A percentile compares a stretch with the other conserved stretches of the same genome.
These are phyloP conservation scores for Mucuna pruriens DNA, from an alignment of 306 rosid species.

Conservation along the genomic window DNA sequence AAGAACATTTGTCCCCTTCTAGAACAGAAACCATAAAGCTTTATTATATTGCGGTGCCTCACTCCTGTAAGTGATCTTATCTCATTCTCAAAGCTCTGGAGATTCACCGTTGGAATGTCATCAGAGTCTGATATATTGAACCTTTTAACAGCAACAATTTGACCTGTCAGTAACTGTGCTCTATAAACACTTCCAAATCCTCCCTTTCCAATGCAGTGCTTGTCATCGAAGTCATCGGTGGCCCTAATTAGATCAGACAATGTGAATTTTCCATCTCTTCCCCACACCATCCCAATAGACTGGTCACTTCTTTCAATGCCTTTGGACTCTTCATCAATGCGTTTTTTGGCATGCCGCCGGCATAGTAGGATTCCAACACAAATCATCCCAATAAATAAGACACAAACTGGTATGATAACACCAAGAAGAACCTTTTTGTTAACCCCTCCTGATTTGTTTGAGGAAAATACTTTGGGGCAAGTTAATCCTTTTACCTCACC, in stretches of 20 bases:
- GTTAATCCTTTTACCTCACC: conserved; percentile 49
- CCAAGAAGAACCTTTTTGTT: conserved; percentile 52
- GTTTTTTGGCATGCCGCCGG: background rate
- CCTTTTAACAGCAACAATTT: conserved; percentile 63
- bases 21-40: conserved; percentile 67
- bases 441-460: conserved; percentile 31
- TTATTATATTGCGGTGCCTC: conserved; percentile 72
- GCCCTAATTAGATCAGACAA: conserved; percentile 56
- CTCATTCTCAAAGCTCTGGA: conserved; percentile 61
- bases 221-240: conserved; percentile 61
- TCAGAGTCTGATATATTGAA: conserved; percentile 49
- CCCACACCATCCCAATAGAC: conserved; percentile 38
- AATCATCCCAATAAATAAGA: conserved; percentile 30
- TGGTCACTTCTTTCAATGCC: conserved; percentile 16
- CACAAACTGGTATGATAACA: conserved; percentile 53
- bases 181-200: conserved; percentile 74
- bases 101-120: conserved; percentile 53
- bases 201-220: conserved; percentile 70
- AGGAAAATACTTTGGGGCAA: conserved; percentile 27
- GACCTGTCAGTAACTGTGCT: conserved; percentile 52
- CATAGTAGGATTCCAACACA: conserved; percentile 24
- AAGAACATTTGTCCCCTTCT: conserved; percentile 55
- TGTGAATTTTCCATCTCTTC: conserved; percentile 47
- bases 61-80: conserved; percentile 62
- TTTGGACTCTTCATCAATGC: conserved; percentile 41